Base-by-base conservation (phyloP, 208 protist species). In the Trypanosoma conorhini region DNA sequence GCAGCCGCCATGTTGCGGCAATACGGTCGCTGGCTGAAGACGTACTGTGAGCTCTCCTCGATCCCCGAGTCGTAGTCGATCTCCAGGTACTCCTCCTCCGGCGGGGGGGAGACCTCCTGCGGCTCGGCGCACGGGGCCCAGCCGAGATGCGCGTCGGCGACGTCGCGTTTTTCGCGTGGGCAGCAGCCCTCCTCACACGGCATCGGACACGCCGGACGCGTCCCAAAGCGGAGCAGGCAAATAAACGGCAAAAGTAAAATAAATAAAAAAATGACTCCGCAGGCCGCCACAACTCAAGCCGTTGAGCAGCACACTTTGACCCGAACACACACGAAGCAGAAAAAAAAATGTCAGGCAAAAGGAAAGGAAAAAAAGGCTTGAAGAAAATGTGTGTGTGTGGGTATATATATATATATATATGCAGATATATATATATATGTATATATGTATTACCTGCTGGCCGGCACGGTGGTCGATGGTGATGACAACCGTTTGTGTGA, bases 11-110 rank as follows among this genome's bases (percentile, higher is more conserved):
- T 33, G 22, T 35, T 66, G 26, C 17, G 22, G 54, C 70, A 68
- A 74, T 85, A 88, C 9, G 81, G 67, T 28, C 52, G 70, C 31
- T 66, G 52, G 58, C 85, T 90, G 70, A 90, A 90, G 51, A 63
- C 80, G 63, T 87, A 86, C 55, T 77, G 74, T 19, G 79, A 74
- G 70, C 85, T 87, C 12, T 77, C 79, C 72, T 87, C 82, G 55
- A 91, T 79, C 72, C 87, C 85, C 21, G 71, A 72, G 30, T 82
- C 85, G 67, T 91, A 91, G 67, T 91, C 82, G 33, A 81, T 68
- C 59, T 69, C 63, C 5, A 62, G 30, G 33, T 70, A 73, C 19
- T 73, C 68, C 28, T 61, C 56, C 28, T 46, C 33, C 33, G 33
- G 4, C 7, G 33, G 33, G 7, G 33, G 33, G 7, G 33, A 38